Conservation (phyloP, 2,329 filamentous ascomycete species). For the Claviceps humidiphila region DNA sequence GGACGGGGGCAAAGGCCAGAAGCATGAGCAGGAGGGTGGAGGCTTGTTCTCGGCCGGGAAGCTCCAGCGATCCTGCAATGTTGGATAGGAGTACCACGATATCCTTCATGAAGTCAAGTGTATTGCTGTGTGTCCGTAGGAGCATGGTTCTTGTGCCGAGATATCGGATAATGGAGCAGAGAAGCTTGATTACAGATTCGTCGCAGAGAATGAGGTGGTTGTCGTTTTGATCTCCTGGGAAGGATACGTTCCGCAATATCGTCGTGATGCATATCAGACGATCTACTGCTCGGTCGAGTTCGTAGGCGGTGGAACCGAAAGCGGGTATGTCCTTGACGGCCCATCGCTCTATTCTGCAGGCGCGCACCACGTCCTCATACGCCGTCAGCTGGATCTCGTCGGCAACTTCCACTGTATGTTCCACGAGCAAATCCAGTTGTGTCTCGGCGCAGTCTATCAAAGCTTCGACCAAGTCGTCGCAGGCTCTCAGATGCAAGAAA, state of each 20-base stretch:
- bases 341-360: slow-evolving; percentile 62
- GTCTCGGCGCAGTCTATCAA: slow-evolving; percentile 85
- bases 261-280: slow-evolving; percentile 82
- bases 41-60: slow-evolving; percentile 79
- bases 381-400: slow-evolving; percentile 71
- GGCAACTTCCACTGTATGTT: slow-evolving; percentile 73
- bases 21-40: slow-evolving; percentile 78
- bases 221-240: slow-evolving; percentile 43
- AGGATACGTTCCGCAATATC: slow-evolving; percentile 85
- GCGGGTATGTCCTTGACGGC: slow-evolving; percentile 57
- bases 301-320: slow-evolving; percentile 65
- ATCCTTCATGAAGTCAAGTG: slow-evolving; percentile 95
- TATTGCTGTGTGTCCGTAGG: slow-evolving; percentile 68
- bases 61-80: slow-evolving; percentile 63
- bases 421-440: slow-evolving; percentile 70
- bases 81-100: slow-evolving; percentile 82
- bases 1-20: slow-evolving; percentile 74
- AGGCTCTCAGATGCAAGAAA: slow-evolving; percentile 54
- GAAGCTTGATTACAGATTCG: slow-evolving; percentile 64
- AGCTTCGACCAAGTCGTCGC: slow-evolving; percentile 79
- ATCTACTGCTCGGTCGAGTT: slow-evolving; percentile 77
- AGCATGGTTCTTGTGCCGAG: slow-evolving; percentile 83
- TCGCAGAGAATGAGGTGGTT: slow-evolving; percentile 69
- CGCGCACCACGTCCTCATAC: slow-evolving; percentile 77
- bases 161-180: slow-evolving; percentile 72